Evolutionary conservation across 2,329 filamentous ascomycete species (phyloP), one percentile per base, ranked within the genome.

Genomic region (Nannizzia gypsea): DNA sequence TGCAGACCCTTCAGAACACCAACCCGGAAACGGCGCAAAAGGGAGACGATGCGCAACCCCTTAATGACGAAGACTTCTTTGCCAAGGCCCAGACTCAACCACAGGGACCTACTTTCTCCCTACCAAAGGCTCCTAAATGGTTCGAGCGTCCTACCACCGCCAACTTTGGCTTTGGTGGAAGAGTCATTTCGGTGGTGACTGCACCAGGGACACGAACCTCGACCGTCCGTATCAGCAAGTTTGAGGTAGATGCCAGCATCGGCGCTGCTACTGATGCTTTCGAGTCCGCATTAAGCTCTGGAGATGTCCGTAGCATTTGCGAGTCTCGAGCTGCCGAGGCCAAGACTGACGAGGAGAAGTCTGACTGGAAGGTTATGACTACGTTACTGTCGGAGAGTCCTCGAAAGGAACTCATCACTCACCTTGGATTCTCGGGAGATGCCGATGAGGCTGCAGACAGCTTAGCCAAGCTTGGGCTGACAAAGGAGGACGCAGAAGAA

Each of bases 31-130:
- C 81, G n/a, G 67, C 86, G 0, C 84, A 90, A 71, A 77, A 80
- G 46, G 78, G 81, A 54, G 75, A 77, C 4, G 81, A 85, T 9
- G 84, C 89, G 67, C 80, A 83, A 67, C 84, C 84, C 58, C 76
- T 93, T 34, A 90, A 96, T 68, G 91, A 88, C 55, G 93, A 96
- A 69, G 93, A 97, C 69, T 99, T 99, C 78, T 99, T 99, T 69
- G 88, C 89, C 13, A 91, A 90, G 72, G 92, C 91, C 9, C 91
- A 96, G 72, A 89, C 86, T 5, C 90, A 96, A 68, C 90, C 92
- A 2, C 91, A 96, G 72, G 88, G 86, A 22, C 88, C 89, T 26
- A 90, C 89, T 1, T 99, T 97, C 78, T 89, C 90, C 1, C 78
- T 99, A 50, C 78, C 81, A 56, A 90, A 90, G 69, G 86, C 93